Percentiles rank a stretch among this genome's conserved stretches.
phyloP scores from a whole-genome alignment of 2,329 filamentous ascomycete genomes.

The Ophiostoma ips region DNA sequence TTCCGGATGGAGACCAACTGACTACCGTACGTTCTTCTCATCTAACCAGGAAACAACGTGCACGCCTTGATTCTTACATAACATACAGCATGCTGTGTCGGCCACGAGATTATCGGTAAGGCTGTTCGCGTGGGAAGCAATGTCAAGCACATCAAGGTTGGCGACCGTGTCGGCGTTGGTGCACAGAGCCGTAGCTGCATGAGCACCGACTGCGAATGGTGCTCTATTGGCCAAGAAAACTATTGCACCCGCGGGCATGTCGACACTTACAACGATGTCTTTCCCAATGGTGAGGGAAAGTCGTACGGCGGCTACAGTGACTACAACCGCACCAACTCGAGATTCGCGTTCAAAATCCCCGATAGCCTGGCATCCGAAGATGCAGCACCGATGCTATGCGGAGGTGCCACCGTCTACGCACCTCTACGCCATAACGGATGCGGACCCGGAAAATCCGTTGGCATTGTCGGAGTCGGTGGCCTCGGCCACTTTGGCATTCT shows the following conservation, averaged over 20 bases:
- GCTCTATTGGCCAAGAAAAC: slow-evolving; percentile 5
- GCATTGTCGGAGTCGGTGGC: slow-evolving; percentile 14
- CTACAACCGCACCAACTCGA: slow-evolving; percentile 24
- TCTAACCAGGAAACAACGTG: too few species aligned
- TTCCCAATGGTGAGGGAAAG: slow-evolving; percentile 27
- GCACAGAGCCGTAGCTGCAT: slow-evolving; percentile 11
- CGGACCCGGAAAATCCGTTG: slow-evolving; percentile 13
- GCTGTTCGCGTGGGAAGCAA: slow-evolving; percentile 39
- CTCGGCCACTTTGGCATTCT: slow-evolving; percentile 14
- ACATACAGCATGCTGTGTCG: slow-evolving; percentile 38
- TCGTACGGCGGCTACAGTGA: slow-evolving; percentile 15
- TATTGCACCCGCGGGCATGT: slow-evolving; percentile 8
- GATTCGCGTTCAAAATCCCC: slow-evolving; percentile 23
- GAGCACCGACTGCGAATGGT: slow-evolving; percentile 22
- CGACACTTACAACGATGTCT: slow-evolving; percentile 10
- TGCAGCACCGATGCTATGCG: slow-evolving; percentile 17
- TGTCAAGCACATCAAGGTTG: slow-evolving; percentile 25
- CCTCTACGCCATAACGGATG: slow-evolving; percentile 10
- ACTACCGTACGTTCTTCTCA: slow-evolving; percentile 6
- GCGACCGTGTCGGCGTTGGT: slow-evolving; percentile 14
- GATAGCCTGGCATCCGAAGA: slow-evolving; percentile 13
- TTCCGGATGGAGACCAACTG: slow-evolving; percentile 31
- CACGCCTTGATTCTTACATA: background rate
- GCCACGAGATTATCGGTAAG: slow-evolving; percentile 51
- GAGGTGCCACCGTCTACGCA: slow-evolving; percentile 11